Evolutionary conservation across 2,329 filamentous ascomycete genomes (phyloP), one percentile per base, ranked within the genome.

Genomic region (Ophiocordyceps camponoti-floridani): DNA sequence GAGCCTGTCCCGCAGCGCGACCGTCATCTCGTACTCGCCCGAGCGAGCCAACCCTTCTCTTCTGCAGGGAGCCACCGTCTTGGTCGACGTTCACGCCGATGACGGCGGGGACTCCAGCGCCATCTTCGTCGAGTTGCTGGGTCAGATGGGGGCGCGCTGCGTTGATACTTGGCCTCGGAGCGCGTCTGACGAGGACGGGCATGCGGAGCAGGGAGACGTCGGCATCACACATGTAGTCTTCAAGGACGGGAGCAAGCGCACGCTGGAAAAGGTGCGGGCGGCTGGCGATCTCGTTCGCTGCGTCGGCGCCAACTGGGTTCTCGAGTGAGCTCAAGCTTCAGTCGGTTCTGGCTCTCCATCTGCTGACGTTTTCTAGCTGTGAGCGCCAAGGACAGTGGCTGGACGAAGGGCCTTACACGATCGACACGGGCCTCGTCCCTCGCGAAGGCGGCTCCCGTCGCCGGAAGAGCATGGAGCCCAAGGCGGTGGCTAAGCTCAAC

Each of bases 151-250:
- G 11, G 87, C 87, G 18, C 74, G 76, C 41, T 86, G 84, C 53
- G 72, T 88, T 40, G 84, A 80, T 61, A 71, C 69, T 13, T 91
- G 85, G 85, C 66, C 67, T 41, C 88, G 83, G 80, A 81, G 80
- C 54, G 75, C 77, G 7, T 23, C 23, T 23, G 61, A 47, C 44
- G 63, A 59, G 23, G 54, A 54, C 33, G 65, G 69, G 13, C 54
- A 56, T 6, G 58, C 60, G 13, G 57, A 60, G 40, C 28, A 30
- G 28, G 58, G 58, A 43, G 82, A 77, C 57, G 66, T 85, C 47
- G 82, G 80, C 5, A 84, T 94, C 53, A 94, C 86, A 0, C 87
- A 94, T 56, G 83, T 94, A 8, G 77, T 94, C 7, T 94, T 79
- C 68, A 94, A 94, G 59, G 87, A 94, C 55, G 87, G 87, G 41